Base-by-base conservation (phyloP, 148 eudicot species). In the Polygonum aviculare region DNA sequence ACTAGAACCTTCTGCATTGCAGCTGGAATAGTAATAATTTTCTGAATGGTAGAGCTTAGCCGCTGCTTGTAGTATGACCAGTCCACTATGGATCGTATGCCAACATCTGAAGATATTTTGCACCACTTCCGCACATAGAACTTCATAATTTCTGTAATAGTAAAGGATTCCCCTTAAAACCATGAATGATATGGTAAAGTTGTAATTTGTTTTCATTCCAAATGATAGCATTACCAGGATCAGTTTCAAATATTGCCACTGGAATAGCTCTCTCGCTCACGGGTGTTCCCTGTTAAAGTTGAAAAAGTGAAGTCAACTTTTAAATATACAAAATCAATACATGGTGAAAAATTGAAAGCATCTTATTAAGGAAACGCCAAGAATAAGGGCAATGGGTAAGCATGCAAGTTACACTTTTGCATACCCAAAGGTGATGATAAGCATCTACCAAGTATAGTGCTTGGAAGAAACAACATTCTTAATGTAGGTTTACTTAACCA, bases 191-290 rank as follows among this genome's bases (percentile, higher is more conserved):
- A 67, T 16, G 38, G 44, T 67, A 36, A 16, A 67, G 40, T 33
- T 26, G 70, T 63, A 22, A 44, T 36, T 67, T 16, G 8, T 65
- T 36, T 38, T 67, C 44, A 35, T 67, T 67, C 45, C 38, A 3
- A 51, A 21, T 71, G 65, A 76, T 69, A 79, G 75, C 57, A 52
- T 79, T 90, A 95, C 98, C 98, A 48, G 87, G 71, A 82, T 92
- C 92, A 69, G 98, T 88, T 84, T 92, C 97, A 79, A 95, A 95
- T 81, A 95, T 90, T 77, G 98, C 97, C 81, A 95, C 97, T 62
- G 98, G 98, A 84, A 95, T 88, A n/a, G 98, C 98, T 80, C 98
- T 89, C 78, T 92, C 98, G 44, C 98, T 95, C 78, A 95, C 98
- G 59, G 98, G 97, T 51, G 91, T 85, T 54, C 97, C 98, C 98